These are phyloP conservation scores for Prunella vulgaris DNA, from an alignment of 257 asterid genomes.

Conservation along the genomic window DNA sequence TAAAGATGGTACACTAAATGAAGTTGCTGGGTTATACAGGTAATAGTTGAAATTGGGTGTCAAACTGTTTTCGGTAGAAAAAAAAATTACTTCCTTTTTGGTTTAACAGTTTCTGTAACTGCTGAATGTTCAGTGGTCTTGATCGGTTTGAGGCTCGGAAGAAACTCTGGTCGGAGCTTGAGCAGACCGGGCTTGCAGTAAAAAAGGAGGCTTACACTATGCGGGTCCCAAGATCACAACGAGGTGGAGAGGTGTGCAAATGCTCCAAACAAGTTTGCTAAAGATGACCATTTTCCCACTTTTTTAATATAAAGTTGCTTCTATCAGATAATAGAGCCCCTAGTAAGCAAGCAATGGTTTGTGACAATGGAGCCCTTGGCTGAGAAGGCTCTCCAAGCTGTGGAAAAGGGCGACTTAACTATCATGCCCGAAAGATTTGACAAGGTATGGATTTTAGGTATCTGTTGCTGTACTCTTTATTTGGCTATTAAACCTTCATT, in stretches of 20 bases:
- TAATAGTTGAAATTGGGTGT: constrained; percentile 31
- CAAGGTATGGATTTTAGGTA: constrained; percentile 46
- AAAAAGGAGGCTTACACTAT: constrained; percentile 80
- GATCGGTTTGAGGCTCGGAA: constrained; percentile 98
- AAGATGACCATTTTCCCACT: constrained; percentile 14
- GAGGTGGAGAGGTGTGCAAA: constrained; percentile 93
- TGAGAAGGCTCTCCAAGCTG: constrained; percentile 90
- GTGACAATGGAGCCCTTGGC: constrained; percentile 96
- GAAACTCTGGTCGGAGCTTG: constrained; percentile 94
- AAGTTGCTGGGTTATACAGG: constrained; percentile 89
- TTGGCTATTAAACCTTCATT: constrained; percentile 13
- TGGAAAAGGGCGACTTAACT: constrained; percentile 78
- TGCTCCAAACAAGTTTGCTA: constrained; percentile 17
- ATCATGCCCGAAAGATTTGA: constrained; percentile 94
- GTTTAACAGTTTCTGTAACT: constrained; percentile 23
- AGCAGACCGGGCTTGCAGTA: constrained; percentile 86
- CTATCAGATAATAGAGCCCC: constrained; percentile 87
- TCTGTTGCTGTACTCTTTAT: constrained; percentile 13
- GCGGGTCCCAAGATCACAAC: constrained; percentile 98
- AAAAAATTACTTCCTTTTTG: constrained; percentile 10
- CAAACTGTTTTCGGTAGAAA: neutral
- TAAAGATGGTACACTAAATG: constrained; percentile 93
- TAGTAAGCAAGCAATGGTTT: constrained; percentile 98
- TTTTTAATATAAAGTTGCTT: constrained; percentile 23
- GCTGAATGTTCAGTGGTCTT: constrained; percentile 65